Percentiles rank a stretch among this genome's conserved stretches.
Evolutionary conservation across 352 stramenopile species (phyloP).

Genomic region (Phytopythium vexans): DNA sequence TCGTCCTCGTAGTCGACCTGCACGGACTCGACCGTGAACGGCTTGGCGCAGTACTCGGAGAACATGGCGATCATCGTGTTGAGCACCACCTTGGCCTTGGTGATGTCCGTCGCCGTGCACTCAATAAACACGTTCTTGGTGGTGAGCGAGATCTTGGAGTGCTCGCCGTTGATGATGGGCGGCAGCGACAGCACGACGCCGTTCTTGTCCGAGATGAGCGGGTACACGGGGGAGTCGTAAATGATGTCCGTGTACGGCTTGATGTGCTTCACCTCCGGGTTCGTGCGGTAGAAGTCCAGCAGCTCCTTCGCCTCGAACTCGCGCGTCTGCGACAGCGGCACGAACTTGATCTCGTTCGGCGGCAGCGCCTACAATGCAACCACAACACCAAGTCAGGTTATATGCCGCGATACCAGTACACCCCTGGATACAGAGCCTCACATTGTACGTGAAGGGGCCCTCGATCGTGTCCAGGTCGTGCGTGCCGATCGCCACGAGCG

Average conservation of each 20-base stretch:
- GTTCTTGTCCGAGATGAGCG: conserved; percentile 96
- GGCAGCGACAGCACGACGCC: conserved; percentile 96
- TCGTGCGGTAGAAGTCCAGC: conserved; percentile 95
- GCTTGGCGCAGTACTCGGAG: conserved; percentile 95
- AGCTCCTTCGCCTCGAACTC: conserved; percentile 94
- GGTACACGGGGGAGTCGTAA: conserved; percentile 98
- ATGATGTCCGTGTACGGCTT: conserved; percentile 99
- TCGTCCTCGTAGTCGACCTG: conserved; percentile 95
- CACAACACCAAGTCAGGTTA: conserved; percentile 1
- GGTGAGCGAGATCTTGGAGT: conserved; percentile 95
- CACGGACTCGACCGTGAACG: conserved; percentile 97
- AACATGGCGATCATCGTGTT: conserved; percentile 99
- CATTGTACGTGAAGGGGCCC: conserved; percentile 92
- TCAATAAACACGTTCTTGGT: conserved; percentile 99
- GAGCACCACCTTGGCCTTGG: conserved; percentile 99
- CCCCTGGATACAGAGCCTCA: conserved; percentile 16
- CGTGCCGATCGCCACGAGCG: conserved; percentile 99
- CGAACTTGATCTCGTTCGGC: conserved; percentile 95
- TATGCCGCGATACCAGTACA: background rate
- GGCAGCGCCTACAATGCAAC: conserved; percentile 70
- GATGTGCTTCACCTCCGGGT: conserved; percentile 95
- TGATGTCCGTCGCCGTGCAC: conserved; percentile 99
- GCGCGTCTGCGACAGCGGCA: conserved; percentile 90
- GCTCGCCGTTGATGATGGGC: conserved; percentile 99
- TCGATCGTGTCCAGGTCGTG: conserved; percentile 98